Evolutionary conservation across 179 eudicot species (phyloP).

Genomic region (Silene vulgaris): DNA sequence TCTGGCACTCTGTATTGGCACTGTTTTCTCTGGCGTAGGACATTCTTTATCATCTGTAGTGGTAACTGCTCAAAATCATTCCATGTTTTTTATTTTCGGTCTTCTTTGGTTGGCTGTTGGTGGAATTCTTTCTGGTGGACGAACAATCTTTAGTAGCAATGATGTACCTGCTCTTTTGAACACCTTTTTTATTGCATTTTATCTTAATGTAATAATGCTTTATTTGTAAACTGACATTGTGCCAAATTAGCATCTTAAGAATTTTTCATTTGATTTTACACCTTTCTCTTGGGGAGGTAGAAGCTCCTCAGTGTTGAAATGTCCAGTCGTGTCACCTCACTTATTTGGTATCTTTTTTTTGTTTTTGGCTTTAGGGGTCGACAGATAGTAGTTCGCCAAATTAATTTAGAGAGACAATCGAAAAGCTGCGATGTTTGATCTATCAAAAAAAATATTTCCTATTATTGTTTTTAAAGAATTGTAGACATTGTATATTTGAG

Average conservation of each 20-base stretch:
- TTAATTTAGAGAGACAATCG: neutral
- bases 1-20: slow-evolving; percentile 75
- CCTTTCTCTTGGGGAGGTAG: no score
- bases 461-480: no score
- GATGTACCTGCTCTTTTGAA: no score
- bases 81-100: neutral
- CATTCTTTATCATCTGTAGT: slow-evolving; percentile 92
- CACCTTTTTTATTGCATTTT: neutral
- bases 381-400: neutral
- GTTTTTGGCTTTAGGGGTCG: neutral
- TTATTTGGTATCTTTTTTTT: neutral
- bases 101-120: no score
- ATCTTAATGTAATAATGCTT: neutral
- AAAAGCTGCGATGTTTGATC: neutral
- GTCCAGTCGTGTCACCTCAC: neutral
- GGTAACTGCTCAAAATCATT: slow-evolving; percentile 44
- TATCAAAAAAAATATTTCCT: neutral
- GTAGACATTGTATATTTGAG: neutral
- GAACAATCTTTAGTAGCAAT: no score
- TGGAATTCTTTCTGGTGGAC: no score
- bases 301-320: no score
- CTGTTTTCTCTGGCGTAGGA: slow-evolving; percentile 80
- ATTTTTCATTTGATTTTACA: neutral
- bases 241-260: neutral
- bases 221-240: no score